Evolutionary conservation across 1,139 yeast species (phyloP), one percentile per base, ranked within the genome.

Genomic region (Arxiozyma slooffiae): DNA sequence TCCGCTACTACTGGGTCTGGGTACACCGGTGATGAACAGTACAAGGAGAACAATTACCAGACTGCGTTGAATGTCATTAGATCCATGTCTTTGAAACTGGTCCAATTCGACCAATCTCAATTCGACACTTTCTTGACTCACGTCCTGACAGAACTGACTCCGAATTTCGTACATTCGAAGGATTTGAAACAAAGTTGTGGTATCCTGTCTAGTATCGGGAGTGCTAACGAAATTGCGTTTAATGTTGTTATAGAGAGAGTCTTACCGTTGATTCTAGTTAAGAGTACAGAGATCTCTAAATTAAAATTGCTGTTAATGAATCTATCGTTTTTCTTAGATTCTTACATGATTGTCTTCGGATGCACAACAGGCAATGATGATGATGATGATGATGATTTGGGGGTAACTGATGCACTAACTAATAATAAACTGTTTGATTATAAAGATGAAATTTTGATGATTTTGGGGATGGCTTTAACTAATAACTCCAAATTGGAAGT

Each of bases 381-480:
- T n/a, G n/a, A n/a, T 14, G 48, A 48, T 1, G 41, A 40, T 26
- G 21, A 24, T 34, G 52, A 48, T n/a, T 53, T 50, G 1, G 47
- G 52, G 9, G 53, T 53, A 0, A 34, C 38, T 18, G 11, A 22
- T 5, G 38, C 47, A n/a, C 44, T 48, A 23, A 16, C 21, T 17
- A 68, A 65, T 17, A 68, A 65, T 47, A 69, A 73, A n/a, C 61
- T 82, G 50, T 53, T 66, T 16, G 57, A 62, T 1, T 77, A 70
- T 62, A 85, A 85, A 60, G 95, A 88, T 59, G 79, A 79, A 47
- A 69, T 89, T 20, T 69, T 87, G 41, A 78, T 82, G 50, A 72
- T 82, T 48, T 67, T 86, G 56, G 80, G 88, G 16, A 84, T 79
- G 62, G 73, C 86, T 3, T 72, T 89, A 49, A 79, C 82, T 65